Evolutionary conservation across 345 rosid genomes (phyloP).

Genomic region (Camelina neglecta): DNA sequence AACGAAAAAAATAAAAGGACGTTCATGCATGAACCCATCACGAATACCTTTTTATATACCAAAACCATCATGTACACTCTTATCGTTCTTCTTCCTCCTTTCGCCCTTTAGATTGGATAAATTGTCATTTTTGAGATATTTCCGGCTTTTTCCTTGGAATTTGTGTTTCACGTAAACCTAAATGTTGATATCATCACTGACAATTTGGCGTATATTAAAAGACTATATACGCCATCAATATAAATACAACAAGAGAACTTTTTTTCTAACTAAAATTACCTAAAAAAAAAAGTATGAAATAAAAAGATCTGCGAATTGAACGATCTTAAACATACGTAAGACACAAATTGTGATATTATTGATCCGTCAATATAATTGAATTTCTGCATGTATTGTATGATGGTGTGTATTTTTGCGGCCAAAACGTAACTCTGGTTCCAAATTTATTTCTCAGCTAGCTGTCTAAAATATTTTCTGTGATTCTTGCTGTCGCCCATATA

Average conservation of each 20-base stretch:
- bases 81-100: constrained; percentile 37
- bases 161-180: constrained; percentile 18
- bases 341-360: neutral
- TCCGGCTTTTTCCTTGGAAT: constrained; percentile 9
- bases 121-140: constrained; percentile 1
- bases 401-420: neutral
- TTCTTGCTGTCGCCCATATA: neutral
- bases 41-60: constrained; percentile 28
- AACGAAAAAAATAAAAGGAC: constrained; percentile 12
- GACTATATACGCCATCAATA: neutral
- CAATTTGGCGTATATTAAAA: neutral
- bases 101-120: constrained; percentile 30
- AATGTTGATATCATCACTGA: neutral
- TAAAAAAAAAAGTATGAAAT: neutral
- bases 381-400: neutral
- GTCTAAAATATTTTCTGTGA: neutral
- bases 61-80: constrained; percentile 40
- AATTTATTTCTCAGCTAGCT: neutral
- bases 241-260: neutral
- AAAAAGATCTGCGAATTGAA: too few species aligned
- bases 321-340: neutral
- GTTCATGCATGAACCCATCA: constrained; percentile 44
- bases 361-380: neutral
- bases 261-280: neutral
- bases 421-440: neutral